phyloP scores from a whole-genome alignment of 1,139 yeast species.

The Yamadazyma diddensiae region DNA sequence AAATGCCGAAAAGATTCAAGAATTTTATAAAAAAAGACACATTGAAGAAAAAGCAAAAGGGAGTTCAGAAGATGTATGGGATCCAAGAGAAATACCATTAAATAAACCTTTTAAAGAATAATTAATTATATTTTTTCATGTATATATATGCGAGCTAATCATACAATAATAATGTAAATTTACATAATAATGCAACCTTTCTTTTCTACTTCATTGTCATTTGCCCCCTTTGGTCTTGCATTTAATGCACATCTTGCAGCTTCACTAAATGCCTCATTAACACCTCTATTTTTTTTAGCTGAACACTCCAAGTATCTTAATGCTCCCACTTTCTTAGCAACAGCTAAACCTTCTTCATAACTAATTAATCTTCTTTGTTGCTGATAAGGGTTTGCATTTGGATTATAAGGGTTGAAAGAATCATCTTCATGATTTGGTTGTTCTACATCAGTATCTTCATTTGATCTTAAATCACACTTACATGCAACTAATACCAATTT shows the following conservation, averaged over 20 bases:
- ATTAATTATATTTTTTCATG: not conserved
- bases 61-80: slow-evolving; percentile 84
- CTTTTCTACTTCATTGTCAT: slow-evolving; percentile 45
- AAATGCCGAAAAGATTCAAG: slow-evolving; percentile 56
- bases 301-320: slow-evolving; percentile 87
- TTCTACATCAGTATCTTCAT: slow-evolving; percentile 31
- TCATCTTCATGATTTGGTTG: slow-evolving; percentile 30
- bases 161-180: slow-evolving; percentile 4
- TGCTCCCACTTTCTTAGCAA: slow-evolving; percentile 86
- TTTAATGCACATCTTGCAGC: slow-evolving; percentile 95
- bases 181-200: slow-evolving; percentile 43
- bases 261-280: slow-evolving; percentile 94
- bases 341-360: slow-evolving; percentile 39
- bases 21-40: slow-evolving; percentile 63
- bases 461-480: slow-evolving; percentile 84
- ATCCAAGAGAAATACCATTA: slow-evolving; percentile 38
- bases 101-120: slow-evolving; percentile 23
- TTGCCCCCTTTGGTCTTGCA: slow-evolving; percentile 77
- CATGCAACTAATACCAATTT: slow-evolving; percentile 89
- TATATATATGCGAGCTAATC: slow-evolving; percentile 5
- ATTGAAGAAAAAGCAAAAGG: slow-evolving; percentile 63
- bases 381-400: slow-evolving; percentile 29
- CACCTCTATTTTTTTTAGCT: slow-evolving; percentile 92
- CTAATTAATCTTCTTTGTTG: slow-evolving; percentile 53
- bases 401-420: slow-evolving; percentile 29